phyloP scores from a whole-genome alignment of 768 basidiomycete species.

The Saitozyma podzolica region DNA sequence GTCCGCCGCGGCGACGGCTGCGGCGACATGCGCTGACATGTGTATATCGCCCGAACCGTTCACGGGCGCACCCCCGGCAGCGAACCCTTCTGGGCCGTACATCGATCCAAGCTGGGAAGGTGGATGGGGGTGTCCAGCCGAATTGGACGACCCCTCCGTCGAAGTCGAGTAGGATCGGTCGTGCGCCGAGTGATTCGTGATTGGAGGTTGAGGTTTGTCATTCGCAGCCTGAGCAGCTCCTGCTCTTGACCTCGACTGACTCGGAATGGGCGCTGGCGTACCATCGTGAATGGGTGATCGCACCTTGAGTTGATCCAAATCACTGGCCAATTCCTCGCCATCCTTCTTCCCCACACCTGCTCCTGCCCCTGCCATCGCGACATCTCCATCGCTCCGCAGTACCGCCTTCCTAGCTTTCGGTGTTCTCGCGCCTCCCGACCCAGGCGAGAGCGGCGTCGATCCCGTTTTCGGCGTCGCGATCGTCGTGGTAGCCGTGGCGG shows the following conservation, averaged over 20 bases:
- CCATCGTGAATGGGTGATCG: neutral
- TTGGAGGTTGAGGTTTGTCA: constrained; percentile 1
- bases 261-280: neutral
- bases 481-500: constrained; percentile 2
- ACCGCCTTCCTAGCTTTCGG: constrained; percentile 23
- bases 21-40: constrained; percentile 27
- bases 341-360: constrained; percentile 5
- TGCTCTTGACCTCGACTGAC: neutral
- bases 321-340: constrained; percentile 22
- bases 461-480: constrained; percentile 9
- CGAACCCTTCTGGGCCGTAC: constrained; percentile 45
- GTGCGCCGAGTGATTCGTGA: neutral
- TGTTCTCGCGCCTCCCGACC: constrained; percentile 27
- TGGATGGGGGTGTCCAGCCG: constrained; percentile 13
- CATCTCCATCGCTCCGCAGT: constrained; percentile 8
- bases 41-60: constrained; percentile 16
- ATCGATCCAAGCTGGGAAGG: constrained; percentile 38
- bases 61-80: constrained; percentile 6
- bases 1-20: constrained; percentile 39
- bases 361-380: neutral
- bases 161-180: constrained; percentile 33
- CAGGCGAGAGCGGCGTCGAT: constrained; percentile 23
- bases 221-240: neutral
- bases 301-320: constrained; percentile 12
- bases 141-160: constrained; percentile 27